Evolutionary conservation across 1,139 yeast species (phyloP), one percentile per base, ranked within the genome.

Genomic region (Suhomyces terraborum): DNA sequence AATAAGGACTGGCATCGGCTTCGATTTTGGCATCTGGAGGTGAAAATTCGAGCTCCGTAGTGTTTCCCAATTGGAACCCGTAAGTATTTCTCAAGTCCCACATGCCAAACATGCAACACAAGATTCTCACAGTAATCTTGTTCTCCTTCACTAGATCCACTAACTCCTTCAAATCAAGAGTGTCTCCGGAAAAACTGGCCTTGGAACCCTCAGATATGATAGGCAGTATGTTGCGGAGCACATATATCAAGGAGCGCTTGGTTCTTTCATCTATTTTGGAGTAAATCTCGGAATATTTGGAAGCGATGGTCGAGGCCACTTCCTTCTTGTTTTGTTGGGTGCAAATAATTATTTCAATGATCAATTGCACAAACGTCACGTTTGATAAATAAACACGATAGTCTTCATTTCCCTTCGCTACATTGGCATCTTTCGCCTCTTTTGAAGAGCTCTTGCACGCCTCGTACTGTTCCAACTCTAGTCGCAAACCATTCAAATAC

Each of bases 71-170:
- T 13, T 45, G 36, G 31, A 58, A 54, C n/a, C 50, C 48, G 38
- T 49, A 53, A 22, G 36, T 55, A 48, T 62, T 62, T 8, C 49
- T 36, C 16, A 68, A 46, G 41, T 67, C 69, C 70, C 71, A 67
- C 24, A 65, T 34, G 3, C 69, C 73, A 27, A 67, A 42, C 16
- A 56, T 48, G 13, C 67, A 58, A 42, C 69, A 66, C 8, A 67
- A 37, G 3, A 64, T 58, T 35, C 70, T 48, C 8, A 57, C 58
- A 3, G 69, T 53, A 3, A 67, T 51, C 14, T 48, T 48, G 1
- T 61, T 65, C 2, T 48, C 42, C n/a, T 46, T 32, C 1, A 61
- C 48, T 16, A 54, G 42, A 2, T 47, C 45, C 4, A 58, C 47
- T 14, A 63, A 35, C 7, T 46, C 54, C 4, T 10, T 16, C 18